A percentile compares a stretch with the other conserved stretches of the same genome.
These are phyloP conservation scores for Chytridium lagenaria DNA, from an alignment of 371 early-diverging fungal genomes.

Conservation along the genomic window DNA sequence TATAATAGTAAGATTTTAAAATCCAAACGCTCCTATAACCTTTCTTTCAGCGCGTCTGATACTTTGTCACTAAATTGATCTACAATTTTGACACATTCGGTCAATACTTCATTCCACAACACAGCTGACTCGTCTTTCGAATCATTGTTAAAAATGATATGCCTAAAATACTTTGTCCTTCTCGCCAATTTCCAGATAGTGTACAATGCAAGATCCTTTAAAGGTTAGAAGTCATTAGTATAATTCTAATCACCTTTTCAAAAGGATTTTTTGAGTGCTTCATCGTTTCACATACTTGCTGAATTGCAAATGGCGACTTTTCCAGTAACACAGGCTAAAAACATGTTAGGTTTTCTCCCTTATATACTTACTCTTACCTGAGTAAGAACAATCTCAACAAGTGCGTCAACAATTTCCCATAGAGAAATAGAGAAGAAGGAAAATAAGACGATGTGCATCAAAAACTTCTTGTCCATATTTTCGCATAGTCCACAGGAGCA, in stretches of 20 bases:
- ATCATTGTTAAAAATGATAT: background rate
- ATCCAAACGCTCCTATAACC: background rate
- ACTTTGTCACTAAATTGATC: background rate
- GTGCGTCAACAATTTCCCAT: conserved; percentile 5
- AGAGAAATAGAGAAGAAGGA: background rate
- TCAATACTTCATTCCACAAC: background rate
- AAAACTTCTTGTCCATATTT: background rate
- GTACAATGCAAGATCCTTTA: background rate
- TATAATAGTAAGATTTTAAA: background rate
- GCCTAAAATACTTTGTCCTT: background rate
- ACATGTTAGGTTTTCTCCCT: background rate
- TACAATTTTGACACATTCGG: background rate
- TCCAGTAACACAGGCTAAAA: too few species aligned
- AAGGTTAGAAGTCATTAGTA: background rate
- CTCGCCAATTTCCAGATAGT: background rate
- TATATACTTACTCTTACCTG: background rate
- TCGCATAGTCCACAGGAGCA: background rate
- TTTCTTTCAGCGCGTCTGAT: background rate
- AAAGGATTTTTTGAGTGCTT: background rate
- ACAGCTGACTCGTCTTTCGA: background rate
- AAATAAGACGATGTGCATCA: background rate
- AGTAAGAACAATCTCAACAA: background rate
- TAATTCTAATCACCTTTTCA: background rate
- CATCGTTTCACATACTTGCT: background rate
- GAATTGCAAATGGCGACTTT: background rate